Evolutionary conservation across 129 eudicot species (phyloP).

Genomic region (Smallanthus sonchifolius): DNA sequence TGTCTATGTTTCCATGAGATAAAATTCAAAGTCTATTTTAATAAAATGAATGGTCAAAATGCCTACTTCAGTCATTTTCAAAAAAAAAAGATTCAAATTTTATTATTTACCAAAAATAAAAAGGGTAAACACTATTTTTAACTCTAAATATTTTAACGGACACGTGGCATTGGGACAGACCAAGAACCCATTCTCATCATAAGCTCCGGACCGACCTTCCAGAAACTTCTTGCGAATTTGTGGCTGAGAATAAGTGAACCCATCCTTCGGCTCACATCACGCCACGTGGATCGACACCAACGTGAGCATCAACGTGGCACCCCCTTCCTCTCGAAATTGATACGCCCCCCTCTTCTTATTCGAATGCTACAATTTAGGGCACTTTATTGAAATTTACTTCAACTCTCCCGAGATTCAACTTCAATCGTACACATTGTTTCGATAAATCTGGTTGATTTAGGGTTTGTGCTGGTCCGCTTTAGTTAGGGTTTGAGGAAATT

Average conservation of each 20-base stretch:
- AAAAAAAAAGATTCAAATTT: too few relatives aligned
- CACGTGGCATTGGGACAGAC: conserved; percentile 34
- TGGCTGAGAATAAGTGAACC: conserved; percentile 48
- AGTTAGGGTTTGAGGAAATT: conserved; percentile 5
- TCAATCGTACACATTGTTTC: background rate
- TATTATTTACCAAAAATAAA: too few relatives aligned
- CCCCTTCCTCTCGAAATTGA: conserved; percentile 45
- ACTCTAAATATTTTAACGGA: too few relatives aligned
- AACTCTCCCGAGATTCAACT: background rate
- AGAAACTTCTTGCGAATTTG: conserved; percentile 63
- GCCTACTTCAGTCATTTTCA: too few relatives aligned
- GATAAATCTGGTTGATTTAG: background rate
- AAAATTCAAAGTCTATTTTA: too few relatives aligned
- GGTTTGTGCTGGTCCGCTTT: background rate
- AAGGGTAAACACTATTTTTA: too few relatives aligned
- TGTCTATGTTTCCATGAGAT: too few relatives aligned
- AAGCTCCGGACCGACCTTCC: conserved; percentile 43
- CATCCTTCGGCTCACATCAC: conserved; percentile 37
- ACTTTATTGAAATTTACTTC: conserved; percentile 14
- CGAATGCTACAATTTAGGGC: conserved; percentile 37
- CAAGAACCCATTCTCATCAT: conserved; percentile 13
- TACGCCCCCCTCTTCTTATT: conserved; percentile 37
- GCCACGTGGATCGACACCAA: conserved; percentile 62
- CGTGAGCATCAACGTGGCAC: conserved; percentile 70
- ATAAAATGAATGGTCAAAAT: too few relatives aligned